Percentiles rank a stretch among this genome's conserved stretches.
These are phyloP conservation scores for Piper longum DNA, from an alignment of 164 flowering plant species.

Conservation along the genomic window DNA sequence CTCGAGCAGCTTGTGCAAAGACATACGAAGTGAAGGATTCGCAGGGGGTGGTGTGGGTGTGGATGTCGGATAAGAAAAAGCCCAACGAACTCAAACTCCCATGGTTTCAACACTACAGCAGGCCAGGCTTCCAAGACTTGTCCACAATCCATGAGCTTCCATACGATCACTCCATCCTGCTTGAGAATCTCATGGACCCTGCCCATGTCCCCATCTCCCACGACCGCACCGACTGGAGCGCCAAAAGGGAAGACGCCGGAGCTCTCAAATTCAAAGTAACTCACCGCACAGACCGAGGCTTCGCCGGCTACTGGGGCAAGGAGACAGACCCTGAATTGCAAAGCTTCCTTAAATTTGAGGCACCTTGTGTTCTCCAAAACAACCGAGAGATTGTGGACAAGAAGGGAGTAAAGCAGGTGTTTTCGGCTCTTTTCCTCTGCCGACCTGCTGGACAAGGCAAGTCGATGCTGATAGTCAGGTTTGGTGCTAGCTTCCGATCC, in stretches of 20 bases:
- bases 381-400: conserved; percentile 52
- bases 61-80: conserved; percentile 77
- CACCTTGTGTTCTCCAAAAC: conserved; percentile 90
- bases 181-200: conserved; percentile 97
- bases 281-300: conserved; percentile 67
- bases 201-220: conserved; percentile 97
- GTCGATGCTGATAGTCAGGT: conserved; percentile 88
- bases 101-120: conserved; percentile 79
- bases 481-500: conserved; percentile 51
- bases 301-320: conserved; percentile 86
- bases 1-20: conserved; percentile 55
- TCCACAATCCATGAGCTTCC: conserved; percentile 92
- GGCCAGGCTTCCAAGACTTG: conserved; percentile 64
- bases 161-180: conserved; percentile 89
- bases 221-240: conserved; percentile 77
- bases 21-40: conserved; percentile 72
- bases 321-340: conserved; percentile 28
- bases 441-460: conserved; percentile 94
- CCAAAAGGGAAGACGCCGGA: conserved; percentile 87
- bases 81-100: conserved; percentile 55
- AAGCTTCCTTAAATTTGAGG: conserved; percentile 59
- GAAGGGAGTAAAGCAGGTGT: conserved; percentile 51
- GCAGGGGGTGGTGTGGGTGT: conserved; percentile 93
- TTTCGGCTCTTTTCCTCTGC: conserved; percentile 75
- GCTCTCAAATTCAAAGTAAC: conserved; percentile 57